Base-by-base conservation (phyloP, 78 protist genomes). In the Neovahlkampfia damariscottae region DNA sequence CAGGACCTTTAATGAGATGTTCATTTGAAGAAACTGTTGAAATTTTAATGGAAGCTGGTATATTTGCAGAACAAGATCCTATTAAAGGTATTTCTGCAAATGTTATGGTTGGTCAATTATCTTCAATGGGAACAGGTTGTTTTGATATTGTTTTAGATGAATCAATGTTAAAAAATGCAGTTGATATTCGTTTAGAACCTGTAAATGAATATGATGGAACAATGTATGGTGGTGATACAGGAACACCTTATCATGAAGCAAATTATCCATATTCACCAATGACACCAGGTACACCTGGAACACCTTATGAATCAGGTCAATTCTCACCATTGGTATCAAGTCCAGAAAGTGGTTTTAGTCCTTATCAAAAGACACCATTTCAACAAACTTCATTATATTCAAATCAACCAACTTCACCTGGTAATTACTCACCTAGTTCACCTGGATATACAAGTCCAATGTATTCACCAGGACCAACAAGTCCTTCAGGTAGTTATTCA, bases 1-100 rank as follows among this genome's bases (percentile, higher is more conserved):
- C 73, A 2, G 88, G 90, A 39, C 83, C 96, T 29, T 32, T 95
- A 40, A 85, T 81, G 93, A 69, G 92, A 32, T 82, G 90, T 72
- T 95, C 99, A 6, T 98, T 95, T 82, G 99, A 98, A 84, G 98
- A 98, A 91, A 93, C 99, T 9, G 97, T 94, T 1, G 99, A 98
- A 4, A 89, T 96, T 38, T 87, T 98, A 9, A 38, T 88, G 79
- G 93, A 88, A n/a, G 99, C 99, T 0, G 99, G 99, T 8, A 58
- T 68, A 36, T 81, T 83, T 36, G 82, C 94, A 0, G 94, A 94
- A 79, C 28, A 40, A 6, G 98, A 95, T 83, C 39, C 32, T 29
- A 50, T 95, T 30, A 32, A n/a, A n/a, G 99, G 99, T 50, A 96
- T 95, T 19, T 80, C 96, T 9, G 97, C 93, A 74, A 92, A 89